Conservation (phyloP, 441 rosid species). For the Eruca vesicaria region DNA sequence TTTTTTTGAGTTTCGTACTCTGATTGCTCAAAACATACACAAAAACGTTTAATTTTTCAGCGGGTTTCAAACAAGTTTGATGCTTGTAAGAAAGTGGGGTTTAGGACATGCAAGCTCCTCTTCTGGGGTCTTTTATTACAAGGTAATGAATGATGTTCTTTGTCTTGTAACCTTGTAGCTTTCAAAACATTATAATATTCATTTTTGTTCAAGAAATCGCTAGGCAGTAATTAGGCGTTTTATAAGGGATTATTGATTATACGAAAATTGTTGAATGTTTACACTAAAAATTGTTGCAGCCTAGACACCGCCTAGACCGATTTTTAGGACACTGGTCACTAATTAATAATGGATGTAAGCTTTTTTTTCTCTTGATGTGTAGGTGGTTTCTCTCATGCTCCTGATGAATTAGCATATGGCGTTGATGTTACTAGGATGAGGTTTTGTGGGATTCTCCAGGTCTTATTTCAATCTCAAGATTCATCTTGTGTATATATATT, state of each 20-base stretch:
- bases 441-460: constrained; percentile 94
- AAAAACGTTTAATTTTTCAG: constrained; percentile 30
- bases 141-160: constrained; percentile 51
- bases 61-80: constrained; percentile 39
- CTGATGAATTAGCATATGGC: constrained; percentile 68
- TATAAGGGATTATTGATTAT: background rate
- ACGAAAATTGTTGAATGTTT: no score
- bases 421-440: constrained; percentile 75
- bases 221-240: background rate
- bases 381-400: constrained; percentile 95
- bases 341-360: no score
- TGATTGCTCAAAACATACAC: background rate
- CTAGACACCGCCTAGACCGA: no score
- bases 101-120: constrained; percentile 74
- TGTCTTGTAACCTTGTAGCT: background rate
- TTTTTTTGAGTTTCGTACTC: background rate
- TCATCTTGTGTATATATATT: background rate
- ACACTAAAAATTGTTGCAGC: no score
- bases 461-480: constrained; percentile 2
- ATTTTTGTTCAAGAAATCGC: no score
- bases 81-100: constrained; percentile 57
- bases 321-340: background rate
- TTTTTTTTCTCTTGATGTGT: background rate
- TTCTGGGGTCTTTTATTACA: constrained; percentile 61
- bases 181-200: no score